Percentiles rank a stretch among this genome's conserved stretches.
Conservation (phyloP, 2,329 filamentous ascomycete species). For the Neofusicoccum ribis region DNA sequence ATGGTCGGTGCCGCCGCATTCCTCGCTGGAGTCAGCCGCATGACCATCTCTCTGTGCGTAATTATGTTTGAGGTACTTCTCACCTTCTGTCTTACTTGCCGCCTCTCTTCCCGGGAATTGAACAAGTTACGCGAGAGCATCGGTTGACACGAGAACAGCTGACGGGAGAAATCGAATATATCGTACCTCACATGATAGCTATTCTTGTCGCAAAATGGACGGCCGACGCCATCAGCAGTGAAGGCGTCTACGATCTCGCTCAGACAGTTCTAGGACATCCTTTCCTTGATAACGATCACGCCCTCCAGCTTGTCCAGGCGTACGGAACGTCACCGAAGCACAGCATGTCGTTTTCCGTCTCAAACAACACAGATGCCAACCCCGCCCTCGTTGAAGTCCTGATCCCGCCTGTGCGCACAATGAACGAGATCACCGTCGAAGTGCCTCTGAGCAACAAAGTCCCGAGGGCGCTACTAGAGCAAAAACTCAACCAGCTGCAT, state of each 20-base stretch:
- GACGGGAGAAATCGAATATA: constrained; percentile 59
- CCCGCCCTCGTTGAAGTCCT: constrained; percentile 35
- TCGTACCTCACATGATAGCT: constrained; percentile 60
- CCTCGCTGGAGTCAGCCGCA: constrained; percentile 58
- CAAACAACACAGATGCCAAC: not conserved
- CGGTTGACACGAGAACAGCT: constrained; percentile 33
- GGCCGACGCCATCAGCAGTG: constrained; percentile 54
- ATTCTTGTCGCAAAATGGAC: constrained; percentile 62
- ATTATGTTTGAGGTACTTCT: constrained; percentile 57
- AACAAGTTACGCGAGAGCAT: not conserved
- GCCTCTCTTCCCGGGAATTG: not conserved
- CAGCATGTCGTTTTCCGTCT: not conserved
- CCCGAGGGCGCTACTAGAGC: constrained; percentile 40
- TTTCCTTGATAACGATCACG: constrained; percentile 57
- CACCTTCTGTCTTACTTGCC: not conserved
- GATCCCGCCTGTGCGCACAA: constrained; percentile 55
- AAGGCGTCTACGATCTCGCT: constrained; percentile 61
- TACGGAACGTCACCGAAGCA: not conserved
- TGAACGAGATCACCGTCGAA: constrained; percentile 56
- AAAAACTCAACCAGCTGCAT: constrained; percentile 51
- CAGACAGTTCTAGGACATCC: constrained; percentile 60
- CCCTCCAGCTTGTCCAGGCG: constrained; percentile 44
- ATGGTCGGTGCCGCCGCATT: constrained; percentile 62
- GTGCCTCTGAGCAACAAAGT: constrained; percentile 49
- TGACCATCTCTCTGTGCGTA: constrained; percentile 60